A percentile compares a stretch with the other conserved stretches of the same genome.
These are phyloP conservation scores for Syncephalis fuscata DNA, from an alignment of 371 early-diverging fungal genomes.

Conservation along the genomic window DNA sequence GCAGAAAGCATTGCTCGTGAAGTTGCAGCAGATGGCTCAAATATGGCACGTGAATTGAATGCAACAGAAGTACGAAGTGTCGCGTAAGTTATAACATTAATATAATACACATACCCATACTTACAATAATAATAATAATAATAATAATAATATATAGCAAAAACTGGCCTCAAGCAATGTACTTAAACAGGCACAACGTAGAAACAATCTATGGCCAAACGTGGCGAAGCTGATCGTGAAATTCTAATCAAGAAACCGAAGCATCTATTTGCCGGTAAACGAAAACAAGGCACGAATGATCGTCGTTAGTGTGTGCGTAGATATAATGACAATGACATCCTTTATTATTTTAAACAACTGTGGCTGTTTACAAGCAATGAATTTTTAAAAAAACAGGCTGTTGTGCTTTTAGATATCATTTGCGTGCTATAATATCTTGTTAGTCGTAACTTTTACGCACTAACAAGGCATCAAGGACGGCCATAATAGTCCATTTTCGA, in stretches of 20 bases:
- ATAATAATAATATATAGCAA: constrained; percentile 12
- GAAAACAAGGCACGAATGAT: constrained; percentile 63
- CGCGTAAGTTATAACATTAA: constrained; percentile 8
- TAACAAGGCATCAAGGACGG: constrained; percentile 58
- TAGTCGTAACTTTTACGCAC: constrained; percentile 24
- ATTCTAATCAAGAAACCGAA: constrained; percentile 88
- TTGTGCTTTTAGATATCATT: no score
- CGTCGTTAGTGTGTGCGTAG: constrained; percentile 38
- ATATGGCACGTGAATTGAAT: constrained; percentile 37
- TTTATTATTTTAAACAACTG: no score
- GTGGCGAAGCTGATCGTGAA: constrained; percentile 85
- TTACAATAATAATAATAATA: neutral
- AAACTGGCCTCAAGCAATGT: constrained; percentile 58
- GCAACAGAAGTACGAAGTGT: constrained; percentile 63
- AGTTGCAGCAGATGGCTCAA: constrained; percentile 16
- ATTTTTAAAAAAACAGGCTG: no score
- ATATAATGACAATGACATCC: no score
- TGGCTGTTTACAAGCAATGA: no score
- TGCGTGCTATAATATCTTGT: no score
- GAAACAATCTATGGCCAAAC: constrained; percentile 58
- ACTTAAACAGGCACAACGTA: constrained; percentile 48
- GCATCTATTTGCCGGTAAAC: constrained; percentile 93
- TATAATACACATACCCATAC: neutral
- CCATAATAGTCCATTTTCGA: constrained; percentile 90
- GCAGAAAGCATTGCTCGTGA: constrained; percentile 30